Evolutionary conservation across 1,284 basidiomycete species (phyloP).

Genomic region (Pholiota adiposa): DNA sequence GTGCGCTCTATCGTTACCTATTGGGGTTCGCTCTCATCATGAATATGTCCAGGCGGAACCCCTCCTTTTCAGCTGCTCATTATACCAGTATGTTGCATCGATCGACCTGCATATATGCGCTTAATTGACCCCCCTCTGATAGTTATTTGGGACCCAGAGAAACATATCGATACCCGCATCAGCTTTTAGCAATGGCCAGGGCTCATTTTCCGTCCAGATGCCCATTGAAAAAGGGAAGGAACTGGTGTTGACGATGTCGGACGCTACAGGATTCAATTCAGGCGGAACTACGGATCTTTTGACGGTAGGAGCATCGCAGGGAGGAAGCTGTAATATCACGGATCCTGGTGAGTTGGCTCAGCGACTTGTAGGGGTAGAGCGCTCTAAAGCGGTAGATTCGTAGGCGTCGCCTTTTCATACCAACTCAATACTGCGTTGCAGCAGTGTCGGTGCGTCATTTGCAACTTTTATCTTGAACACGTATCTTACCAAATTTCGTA

Average conservation of each 20-base stretch:
- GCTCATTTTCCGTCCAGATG: conserved; percentile 55
- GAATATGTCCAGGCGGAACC: conserved; percentile 53
- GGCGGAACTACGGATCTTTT: conserved; percentile 63
- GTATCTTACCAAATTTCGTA: conserved; percentile 29
- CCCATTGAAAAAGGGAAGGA: conserved; percentile 41
- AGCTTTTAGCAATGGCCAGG: conserved; percentile 57
- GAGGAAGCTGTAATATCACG: conserved; percentile 57
- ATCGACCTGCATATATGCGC: not conserved
- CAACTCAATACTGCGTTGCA: conserved; percentile 54
- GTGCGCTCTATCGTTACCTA: conserved; percentile 39
- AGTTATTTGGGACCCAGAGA: conserved; percentile 57
- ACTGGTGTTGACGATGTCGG: conserved; percentile 71
- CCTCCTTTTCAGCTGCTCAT: conserved; percentile 64
- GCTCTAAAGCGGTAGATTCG: conserved; percentile 2
- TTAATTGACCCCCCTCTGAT: conserved; percentile 11
- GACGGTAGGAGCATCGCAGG: conserved; percentile 51
- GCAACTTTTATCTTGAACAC: not conserved
- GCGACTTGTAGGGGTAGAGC: not conserved
- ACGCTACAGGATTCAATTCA: conserved; percentile 66
- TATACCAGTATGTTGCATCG: conserved; percentile 54
- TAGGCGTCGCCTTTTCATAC: conserved; percentile 52
- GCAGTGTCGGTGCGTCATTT: conserved; percentile 62
- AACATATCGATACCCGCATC: conserved; percentile 61
- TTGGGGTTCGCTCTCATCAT: conserved; percentile 1
- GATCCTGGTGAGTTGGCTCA: conserved; percentile 39